Evolutionary conservation across 1,284 basidiomycete species (phyloP).

Genomic region (Porogramme epimiltina): DNA sequence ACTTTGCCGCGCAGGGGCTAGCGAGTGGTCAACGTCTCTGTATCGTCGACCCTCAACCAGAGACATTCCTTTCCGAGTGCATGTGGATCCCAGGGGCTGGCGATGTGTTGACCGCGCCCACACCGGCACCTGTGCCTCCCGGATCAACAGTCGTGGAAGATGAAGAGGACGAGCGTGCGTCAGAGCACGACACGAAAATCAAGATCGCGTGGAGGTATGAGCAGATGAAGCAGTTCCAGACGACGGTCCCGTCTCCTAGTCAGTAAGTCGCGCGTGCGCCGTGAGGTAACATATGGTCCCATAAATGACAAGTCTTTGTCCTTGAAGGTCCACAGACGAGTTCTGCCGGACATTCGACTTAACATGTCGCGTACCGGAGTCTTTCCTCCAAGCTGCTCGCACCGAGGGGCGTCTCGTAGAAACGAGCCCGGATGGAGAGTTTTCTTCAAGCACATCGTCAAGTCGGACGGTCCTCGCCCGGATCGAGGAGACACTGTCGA

Average conservation of each 20-base stretch:
- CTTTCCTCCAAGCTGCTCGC: conserved; percentile 47
- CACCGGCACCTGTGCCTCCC: conserved; percentile 1
- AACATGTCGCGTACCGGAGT: conserved; percentile 55
- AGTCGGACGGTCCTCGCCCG: conserved; percentile 11
- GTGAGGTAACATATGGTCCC: conserved; percentile 4
- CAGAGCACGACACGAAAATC: conserved; percentile 53
- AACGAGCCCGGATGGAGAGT: conserved; percentile 28
- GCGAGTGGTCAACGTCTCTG: conserved; percentile 69
- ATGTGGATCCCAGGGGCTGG: conserved; percentile 71
- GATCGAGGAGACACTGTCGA: conserved; percentile 22
- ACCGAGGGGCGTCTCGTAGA: conserved; percentile 38
- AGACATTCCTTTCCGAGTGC: conserved; percentile 62
- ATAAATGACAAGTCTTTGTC: conserved; percentile 18
- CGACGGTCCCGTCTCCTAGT: conserved; percentile 62
- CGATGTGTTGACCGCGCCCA: conserved; percentile 1
- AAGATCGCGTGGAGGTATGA: conserved; percentile 98
- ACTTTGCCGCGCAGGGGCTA: conserved; percentile 88
- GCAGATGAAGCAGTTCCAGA: conserved; percentile 89
- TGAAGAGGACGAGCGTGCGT: conserved; percentile 36
- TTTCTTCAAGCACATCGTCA: no score
- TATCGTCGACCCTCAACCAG: conserved; percentile 64
- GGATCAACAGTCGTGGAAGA: conserved; percentile 32
- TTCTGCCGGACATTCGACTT: conserved; percentile 79
- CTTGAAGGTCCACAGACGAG: conserved; percentile 51
- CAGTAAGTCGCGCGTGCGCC: conserved; percentile 48